These are phyloP conservation scores for Lagenidium sp. DNA, from an alignment of 352 stramenopile genomes.

Conservation along the genomic window DNA sequence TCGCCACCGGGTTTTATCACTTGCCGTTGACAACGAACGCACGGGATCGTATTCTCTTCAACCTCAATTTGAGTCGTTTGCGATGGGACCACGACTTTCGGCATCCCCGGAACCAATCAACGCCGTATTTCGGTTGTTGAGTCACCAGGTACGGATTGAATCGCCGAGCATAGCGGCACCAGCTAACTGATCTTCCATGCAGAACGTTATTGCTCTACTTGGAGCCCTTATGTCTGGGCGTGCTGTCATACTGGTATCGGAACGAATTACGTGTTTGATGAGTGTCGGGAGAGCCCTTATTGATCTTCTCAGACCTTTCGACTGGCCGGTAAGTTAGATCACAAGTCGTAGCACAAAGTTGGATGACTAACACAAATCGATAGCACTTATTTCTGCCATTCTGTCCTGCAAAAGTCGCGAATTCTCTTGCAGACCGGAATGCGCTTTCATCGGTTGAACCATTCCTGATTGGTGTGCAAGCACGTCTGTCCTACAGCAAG, in stretches of 20 bases:
- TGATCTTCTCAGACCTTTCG: constrained; percentile 38
- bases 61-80: too few species aligned
- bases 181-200: too few species aligned
- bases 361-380: too few species aligned
- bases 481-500: too few species aligned
- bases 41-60: too few species aligned
- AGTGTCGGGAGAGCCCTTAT: constrained; percentile 26
- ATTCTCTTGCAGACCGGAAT: constrained; percentile 13
- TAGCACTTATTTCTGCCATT: constrained; percentile 51
- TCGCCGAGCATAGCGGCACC: too few species aligned
- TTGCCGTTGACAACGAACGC: too few species aligned
- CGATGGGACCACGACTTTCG: too few species aligned
- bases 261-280: constrained; percentile 26
- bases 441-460: constrained; percentile 16
- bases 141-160: neutral
- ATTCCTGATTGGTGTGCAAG: too few species aligned
- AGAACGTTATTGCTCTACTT: constrained; percentile 44
- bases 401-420: constrained; percentile 29
- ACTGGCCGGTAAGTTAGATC: constrained; percentile 62
- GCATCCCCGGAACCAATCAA: too few species aligned
- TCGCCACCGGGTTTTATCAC: too few species aligned
- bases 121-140: neutral
- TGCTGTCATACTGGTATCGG: constrained; percentile 47
- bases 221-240: constrained; percentile 35
- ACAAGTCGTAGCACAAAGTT: too few species aligned